phyloP scores from a whole-genome alignment of 441 rosid species.

The Cnidoscolus chayamansa region DNA sequence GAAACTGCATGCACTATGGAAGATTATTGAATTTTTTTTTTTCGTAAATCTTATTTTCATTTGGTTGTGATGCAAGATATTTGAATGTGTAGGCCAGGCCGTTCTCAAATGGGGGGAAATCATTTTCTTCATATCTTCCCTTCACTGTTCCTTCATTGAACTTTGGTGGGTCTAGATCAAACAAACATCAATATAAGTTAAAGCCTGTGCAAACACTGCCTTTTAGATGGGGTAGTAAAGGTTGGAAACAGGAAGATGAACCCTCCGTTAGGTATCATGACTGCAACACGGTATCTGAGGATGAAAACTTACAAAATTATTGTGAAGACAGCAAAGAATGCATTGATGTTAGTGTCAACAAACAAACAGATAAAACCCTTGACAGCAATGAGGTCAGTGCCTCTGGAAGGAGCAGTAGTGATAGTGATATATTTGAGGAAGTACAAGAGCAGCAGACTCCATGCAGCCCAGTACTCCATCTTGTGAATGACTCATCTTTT shows the following conservation, averaged over 20 bases:
- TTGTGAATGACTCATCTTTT: conserved; percentile 58
- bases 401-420: conserved; percentile 40
- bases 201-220: conserved; percentile 36
- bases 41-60: neutral
- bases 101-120: conserved; percentile 40
- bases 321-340: conserved; percentile 24
- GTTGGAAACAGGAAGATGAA: conserved; percentile 31
- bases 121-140: conserved; percentile 53
- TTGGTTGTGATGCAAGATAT: conserved; percentile 27
- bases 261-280: conserved; percentile 28
- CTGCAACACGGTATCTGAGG: conserved; percentile 23
- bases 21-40: neutral
- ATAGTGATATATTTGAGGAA: conserved; percentile 46
- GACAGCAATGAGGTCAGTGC: conserved; percentile 24
- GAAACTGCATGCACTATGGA: neutral
- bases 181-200: conserved; percentile 33
- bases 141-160: conserved; percentile 38
- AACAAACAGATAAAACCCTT: conserved; percentile 18
- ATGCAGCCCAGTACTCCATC: conserved; percentile 38
- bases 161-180: conserved; percentile 37
- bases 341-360: conserved; percentile 18
- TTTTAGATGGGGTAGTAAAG: conserved; percentile 32
- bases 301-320: conserved; percentile 21
- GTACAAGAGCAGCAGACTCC: conserved; percentile 40
- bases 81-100: conserved; percentile 64